These are phyloP conservation scores for Dovyalis caffra DNA, from an alignment of 345 rosid genomes.

Conservation along the genomic window DNA sequence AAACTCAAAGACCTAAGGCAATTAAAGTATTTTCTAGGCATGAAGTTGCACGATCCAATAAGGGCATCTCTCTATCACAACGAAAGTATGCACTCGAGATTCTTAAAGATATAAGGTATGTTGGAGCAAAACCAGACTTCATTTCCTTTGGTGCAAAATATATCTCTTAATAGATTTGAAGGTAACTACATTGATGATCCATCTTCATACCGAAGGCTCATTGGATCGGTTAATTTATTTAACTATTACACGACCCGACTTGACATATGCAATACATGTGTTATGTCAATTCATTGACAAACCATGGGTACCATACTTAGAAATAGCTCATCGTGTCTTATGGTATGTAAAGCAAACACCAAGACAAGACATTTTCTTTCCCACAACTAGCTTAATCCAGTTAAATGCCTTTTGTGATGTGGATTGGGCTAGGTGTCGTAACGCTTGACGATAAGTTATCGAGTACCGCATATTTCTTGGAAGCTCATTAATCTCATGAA, in stretches of 20 bases:
- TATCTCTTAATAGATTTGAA: background rate
- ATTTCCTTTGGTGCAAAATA: background rate
- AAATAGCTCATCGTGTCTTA: background rate
- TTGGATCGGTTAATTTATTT: background rate
- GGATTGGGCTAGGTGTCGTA: background rate
- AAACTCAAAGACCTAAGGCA: background rate
- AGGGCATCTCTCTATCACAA: background rate
- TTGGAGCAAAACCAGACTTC: no score
- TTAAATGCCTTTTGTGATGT: background rate
- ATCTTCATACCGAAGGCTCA: background rate
- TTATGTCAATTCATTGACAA: background rate
- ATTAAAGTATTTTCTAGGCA: background rate
- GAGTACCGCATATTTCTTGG: background rate
- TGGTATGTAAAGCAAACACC: background rate
- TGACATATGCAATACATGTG: background rate
- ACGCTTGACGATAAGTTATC: background rate
- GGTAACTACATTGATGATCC: background rate
- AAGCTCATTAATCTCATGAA: background rate
- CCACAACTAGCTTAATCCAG: background rate
- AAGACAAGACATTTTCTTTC: background rate
- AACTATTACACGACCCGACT: background rate
- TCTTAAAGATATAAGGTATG: background rate
- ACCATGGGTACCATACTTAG: background rate
- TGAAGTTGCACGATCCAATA: background rate
- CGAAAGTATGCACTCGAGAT: background rate